A percentile compares a stretch with the other conserved stretches of the same genome.
Evolutionary conservation across 352 stramenopile genomes (phyloP).

Genomic region (Thalassiosira livingstoniorum): DNA sequence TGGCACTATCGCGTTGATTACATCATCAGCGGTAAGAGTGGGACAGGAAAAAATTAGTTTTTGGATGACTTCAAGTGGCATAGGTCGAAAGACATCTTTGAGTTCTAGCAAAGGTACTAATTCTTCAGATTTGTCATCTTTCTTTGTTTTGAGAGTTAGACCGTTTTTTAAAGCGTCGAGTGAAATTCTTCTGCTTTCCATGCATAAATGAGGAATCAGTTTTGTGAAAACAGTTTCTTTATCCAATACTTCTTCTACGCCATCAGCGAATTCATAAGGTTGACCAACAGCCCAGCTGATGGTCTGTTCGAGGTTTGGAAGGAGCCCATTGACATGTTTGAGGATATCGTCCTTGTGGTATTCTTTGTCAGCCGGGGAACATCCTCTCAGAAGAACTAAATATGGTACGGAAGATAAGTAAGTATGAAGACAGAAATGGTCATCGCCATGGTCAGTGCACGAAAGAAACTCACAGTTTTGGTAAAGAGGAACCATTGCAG

Average conservation of each 20-base stretch:
- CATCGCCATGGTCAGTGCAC: too few species aligned
- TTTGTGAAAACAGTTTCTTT: slow-evolving; percentile 15
- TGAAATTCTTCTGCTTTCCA: background rate
- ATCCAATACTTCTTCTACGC: background rate
- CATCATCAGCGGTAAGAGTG: slow-evolving; percentile 17
- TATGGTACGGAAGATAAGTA: too few species aligned
- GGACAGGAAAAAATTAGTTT: slow-evolving; percentile 31
- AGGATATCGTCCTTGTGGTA: slow-evolving; percentile 31
- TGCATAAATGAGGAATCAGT: slow-evolving; percentile 5
- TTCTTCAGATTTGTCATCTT: background rate
- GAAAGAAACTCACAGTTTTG: slow-evolving; percentile 6
- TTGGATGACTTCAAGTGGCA: slow-evolving; percentile 19
- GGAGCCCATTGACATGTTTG: slow-evolving; percentile 19
- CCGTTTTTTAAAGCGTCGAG: slow-evolving; percentile 15
- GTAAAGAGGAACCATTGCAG: background rate
- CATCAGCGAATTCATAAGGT: background rate
- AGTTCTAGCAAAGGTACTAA: background rate
- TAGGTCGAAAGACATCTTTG: background rate
- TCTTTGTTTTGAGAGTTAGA: background rate
- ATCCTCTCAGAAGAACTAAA: slow-evolving; percentile 11
- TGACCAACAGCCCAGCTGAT: background rate
- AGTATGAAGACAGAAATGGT: too few species aligned
- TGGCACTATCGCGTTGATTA: background rate
- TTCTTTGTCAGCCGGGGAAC: slow-evolving; percentile 4
- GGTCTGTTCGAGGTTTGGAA: background rate